phyloP scores from a whole-genome alignment of 495 filamentous ascomycete species.

The Cairneyella variabilis region DNA sequence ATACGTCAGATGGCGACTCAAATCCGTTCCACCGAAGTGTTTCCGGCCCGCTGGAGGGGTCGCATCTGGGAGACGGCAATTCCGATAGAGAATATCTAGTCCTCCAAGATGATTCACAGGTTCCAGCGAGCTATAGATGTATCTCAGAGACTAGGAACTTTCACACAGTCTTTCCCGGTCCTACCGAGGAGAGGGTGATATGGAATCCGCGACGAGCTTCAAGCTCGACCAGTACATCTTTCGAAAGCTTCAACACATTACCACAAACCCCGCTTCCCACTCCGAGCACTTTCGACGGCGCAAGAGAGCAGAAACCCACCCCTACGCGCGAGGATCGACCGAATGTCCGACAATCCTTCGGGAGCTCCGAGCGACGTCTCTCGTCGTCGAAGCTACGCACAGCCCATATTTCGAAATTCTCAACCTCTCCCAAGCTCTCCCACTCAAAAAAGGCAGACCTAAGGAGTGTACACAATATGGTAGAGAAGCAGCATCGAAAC shows the following conservation, averaged over 20 bases:
- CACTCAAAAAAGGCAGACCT: no score
- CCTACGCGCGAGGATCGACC: neutral
- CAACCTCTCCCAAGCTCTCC: neutral
- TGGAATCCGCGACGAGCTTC: neutral
- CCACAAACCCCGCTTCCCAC: neutral
- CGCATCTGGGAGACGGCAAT: neutral
- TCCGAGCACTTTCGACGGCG: neutral
- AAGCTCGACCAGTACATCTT: neutral
- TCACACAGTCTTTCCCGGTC: neutral
- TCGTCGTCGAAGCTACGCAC: neutral
- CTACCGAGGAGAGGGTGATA: neutral
- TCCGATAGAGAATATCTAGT: neutral
- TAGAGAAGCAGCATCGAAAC: no score
- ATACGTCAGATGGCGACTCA: neutral
- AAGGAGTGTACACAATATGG: no score
- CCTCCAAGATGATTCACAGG: neutral
- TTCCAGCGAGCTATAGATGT: neutral
- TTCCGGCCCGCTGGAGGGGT: neutral
- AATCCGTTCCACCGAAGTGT: neutral
- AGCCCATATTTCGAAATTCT: neutral
- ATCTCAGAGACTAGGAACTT: neutral
- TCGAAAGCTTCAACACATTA: neutral
- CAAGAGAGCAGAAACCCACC: neutral
- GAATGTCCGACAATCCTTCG: neutral
- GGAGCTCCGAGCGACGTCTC: neutral